Evolutionary conservation across 306 rosid genomes (phyloP).

Genomic region (Fragaria iinumae): DNA sequence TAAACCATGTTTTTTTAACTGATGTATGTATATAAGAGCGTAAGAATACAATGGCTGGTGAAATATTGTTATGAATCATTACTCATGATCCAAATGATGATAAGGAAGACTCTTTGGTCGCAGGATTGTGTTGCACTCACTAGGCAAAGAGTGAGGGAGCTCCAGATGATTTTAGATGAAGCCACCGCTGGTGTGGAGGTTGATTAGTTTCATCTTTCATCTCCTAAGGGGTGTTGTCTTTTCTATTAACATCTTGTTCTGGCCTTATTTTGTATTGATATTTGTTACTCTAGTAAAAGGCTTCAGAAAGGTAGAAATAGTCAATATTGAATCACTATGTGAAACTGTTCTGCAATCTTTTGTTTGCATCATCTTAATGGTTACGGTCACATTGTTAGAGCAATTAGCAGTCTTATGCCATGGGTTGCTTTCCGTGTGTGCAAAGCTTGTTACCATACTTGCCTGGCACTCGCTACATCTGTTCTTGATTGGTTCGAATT

Average conservation of each 20-base stretch:
- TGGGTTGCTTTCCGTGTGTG: neutral
- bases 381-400: constrained; percentile 1
- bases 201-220: constrained; percentile 42
- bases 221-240: constrained; percentile 2
- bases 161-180: constrained; percentile 55
- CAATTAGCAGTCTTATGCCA: constrained; percentile 2
- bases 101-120: constrained; percentile 33
- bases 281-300: neutral
- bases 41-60: constrained; percentile 1
- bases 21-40: neutral
- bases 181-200: constrained; percentile 59
- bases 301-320: neutral
- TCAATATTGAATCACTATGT: constrained; percentile 1
- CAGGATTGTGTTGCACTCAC: constrained; percentile 84
- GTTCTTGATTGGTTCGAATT: neutral
- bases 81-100: constrained; percentile 8
- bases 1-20: neutral
- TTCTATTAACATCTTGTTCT: neutral
- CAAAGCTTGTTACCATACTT: neutral
- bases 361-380: neutral
- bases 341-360: neutral
- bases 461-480: neutral
- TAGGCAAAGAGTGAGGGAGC: constrained; percentile 72
- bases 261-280: constrained; percentile 7
- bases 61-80: neutral